Base-by-base conservation (phyloP, 768 basidiomycete genomes). In the Boletus patriciae region DNA sequence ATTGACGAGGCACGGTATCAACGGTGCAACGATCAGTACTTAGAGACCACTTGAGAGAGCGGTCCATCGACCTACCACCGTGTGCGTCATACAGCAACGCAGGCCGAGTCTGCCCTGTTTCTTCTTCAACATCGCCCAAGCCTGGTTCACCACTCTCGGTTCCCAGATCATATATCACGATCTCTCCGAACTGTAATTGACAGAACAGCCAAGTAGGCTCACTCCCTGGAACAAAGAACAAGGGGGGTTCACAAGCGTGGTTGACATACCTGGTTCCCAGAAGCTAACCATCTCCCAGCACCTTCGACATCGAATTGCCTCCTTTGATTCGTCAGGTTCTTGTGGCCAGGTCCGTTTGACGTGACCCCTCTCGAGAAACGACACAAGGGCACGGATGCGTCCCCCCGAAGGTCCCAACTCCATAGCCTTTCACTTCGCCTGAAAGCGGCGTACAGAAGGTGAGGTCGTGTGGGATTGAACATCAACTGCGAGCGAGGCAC, bases 401-500 rank as follows among this genome's bases (percentile, higher is more conserved):
- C 79, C 3, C 80, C 76, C 0, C 94, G 82, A 6, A 94, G 68
- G 68, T 97, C 95, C 88, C 90, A 97, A 52, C 82, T 77, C 65
- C 86, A 87, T 23, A 96, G 78, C 4, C 66, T 65, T 7, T 76
- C 76, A 6, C 70, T 66, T 13, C 88, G 78, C 6, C 95, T 81
- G 62, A 91, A 94, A 0, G 90, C 80, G 0, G 89, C 88, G 59
- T 90, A 96, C 27, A 98, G 70, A 1, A 90, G 72, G 55, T 90
- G 81, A 0, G 91, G 88, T 42, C 76, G 73, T 19, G 74, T 73
- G 0, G 91, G 90, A 64, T 94, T 88, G 73, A 94, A 98, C 57
- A 81, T 79, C 40, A 94, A 71, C 91, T 92, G 57, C 6, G 8
- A 43, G 34, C 16, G 48, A 19, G 38, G 16, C 5, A 13, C 25